These are phyloP conservation scores for Coemansia sp. DNA, from an alignment of 192 early-diverging fungal genomes.

Conservation along the genomic window DNA sequence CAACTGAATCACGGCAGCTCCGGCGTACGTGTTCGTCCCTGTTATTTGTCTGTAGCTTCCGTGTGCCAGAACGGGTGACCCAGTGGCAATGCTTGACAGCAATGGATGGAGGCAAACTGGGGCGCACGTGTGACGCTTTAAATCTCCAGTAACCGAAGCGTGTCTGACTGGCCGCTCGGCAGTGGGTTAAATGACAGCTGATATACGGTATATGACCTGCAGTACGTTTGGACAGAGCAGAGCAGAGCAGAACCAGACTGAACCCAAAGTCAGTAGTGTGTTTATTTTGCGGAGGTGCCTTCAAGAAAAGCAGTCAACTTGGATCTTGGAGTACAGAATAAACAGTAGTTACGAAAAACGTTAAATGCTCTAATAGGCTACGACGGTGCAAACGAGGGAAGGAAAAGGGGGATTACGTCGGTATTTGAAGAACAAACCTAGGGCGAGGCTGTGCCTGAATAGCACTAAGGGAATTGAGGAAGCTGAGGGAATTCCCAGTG, in stretches of 20 bases:
- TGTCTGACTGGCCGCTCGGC: neutral
- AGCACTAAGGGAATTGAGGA: neutral
- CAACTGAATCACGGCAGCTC: neutral
- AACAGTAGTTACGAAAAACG: constrained; percentile 1
- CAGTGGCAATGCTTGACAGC: neutral
- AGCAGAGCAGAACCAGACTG: neutral
- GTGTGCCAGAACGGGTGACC: neutral
- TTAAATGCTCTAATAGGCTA: constrained; percentile 1
- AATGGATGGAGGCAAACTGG: neutral
- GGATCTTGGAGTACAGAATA: constrained; percentile 1
- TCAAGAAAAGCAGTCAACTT: neutral
- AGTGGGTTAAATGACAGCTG: neutral
- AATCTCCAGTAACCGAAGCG: neutral
- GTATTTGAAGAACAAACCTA: neutral
- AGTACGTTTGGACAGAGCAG: neutral
- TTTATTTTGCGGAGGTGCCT: neutral
- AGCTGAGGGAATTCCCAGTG: neutral
- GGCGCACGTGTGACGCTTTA: neutral
- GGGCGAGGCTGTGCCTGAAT: constrained; percentile 6
- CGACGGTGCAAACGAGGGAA: neutral
- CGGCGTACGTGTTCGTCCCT: neutral
- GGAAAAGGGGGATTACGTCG: neutral
- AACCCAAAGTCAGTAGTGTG: neutral
- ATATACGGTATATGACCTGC: neutral
- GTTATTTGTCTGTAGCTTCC: neutral